Conservation (phyloP, 352 stramenopile genomes). For the Pythium biforme region DNA sequence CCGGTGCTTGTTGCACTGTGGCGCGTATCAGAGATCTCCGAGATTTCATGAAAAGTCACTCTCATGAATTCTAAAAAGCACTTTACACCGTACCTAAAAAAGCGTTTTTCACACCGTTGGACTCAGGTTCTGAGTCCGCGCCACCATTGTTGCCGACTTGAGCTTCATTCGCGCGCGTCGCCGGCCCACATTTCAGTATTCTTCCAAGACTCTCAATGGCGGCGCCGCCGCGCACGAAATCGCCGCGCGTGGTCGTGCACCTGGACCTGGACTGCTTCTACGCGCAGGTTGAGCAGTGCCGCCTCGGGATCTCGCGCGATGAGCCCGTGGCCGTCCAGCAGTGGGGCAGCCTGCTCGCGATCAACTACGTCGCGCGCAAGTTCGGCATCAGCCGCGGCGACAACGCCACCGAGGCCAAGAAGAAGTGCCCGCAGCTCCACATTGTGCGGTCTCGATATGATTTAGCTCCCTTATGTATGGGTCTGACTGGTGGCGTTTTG, state of each 20-base stretch:
- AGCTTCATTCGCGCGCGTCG: too few species aligned
- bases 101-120: too few species aligned
- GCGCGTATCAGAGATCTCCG: too few species aligned
- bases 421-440: slow-evolving; percentile 81
- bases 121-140: too few species aligned
- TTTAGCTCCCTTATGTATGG: too few species aligned
- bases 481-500: slow-evolving; percentile 1
- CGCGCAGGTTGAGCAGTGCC: slow-evolving; percentile 77
- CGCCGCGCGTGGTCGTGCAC: slow-evolving; percentile 72
- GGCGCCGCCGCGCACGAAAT: not conserved
- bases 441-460: slow-evolving; percentile 57
- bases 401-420: slow-evolving; percentile 49
- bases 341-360: slow-evolving; percentile 79
- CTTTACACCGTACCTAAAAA: too few species aligned
- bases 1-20: too few species aligned
- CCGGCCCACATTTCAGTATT: too few species aligned
- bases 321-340: slow-evolving; percentile 81
- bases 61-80: too few species aligned
- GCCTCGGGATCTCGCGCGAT: slow-evolving; percentile 60
- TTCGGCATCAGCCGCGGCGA: slow-evolving; percentile 71
- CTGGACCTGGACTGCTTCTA: slow-evolving; percentile 90
- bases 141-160: too few species aligned
- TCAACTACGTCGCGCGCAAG: slow-evolving; percentile 80
- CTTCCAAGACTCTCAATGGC: too few species aligned
- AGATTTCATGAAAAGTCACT: too few species aligned